phyloP scores from a whole-genome alignment of 2,329 filamentous ascomycete species.

The Graphilbum sp. region DNA sequence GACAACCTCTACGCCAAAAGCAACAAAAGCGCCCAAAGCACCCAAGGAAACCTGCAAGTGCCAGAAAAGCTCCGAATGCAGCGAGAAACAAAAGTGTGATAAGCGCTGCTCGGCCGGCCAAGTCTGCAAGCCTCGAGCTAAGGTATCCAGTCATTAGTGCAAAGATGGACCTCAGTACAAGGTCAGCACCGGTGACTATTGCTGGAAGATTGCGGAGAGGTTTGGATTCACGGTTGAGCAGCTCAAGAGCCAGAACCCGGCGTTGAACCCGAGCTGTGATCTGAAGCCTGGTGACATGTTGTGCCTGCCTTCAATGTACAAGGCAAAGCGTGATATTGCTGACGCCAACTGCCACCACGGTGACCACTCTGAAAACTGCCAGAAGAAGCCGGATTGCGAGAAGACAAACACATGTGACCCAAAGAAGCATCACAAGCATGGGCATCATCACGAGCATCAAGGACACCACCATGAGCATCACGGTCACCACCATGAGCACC shows the following conservation, averaged over 20 bases:
- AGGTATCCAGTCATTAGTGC: neutral
- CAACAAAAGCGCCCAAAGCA: neutral
- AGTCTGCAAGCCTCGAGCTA: neutral
- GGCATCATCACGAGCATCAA: too few species aligned
- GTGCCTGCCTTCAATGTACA: neutral
- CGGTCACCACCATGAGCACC: constrained; percentile 1
- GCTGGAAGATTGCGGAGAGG: constrained; percentile 2
- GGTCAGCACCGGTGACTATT: constrained; percentile 1
- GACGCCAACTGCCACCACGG: neutral
- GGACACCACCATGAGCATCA: too few species aligned
- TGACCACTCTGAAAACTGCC: neutral
- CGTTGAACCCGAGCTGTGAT: constrained; percentile 1
- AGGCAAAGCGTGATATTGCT: neutral
- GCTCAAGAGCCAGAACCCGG: constrained; percentile 1
- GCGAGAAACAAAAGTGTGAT: neutral
- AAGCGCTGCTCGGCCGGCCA: neutral
- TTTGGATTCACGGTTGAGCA: constrained; percentile 1
- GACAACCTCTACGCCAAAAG: neutral
- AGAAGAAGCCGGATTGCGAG: neutral
- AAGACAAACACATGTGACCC: neutral
- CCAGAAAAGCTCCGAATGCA: neutral
- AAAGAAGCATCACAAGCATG: neutral
- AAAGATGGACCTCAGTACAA: neutral
- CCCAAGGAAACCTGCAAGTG: neutral
- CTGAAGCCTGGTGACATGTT: constrained; percentile 2